Evolutionary conservation across 495 filamentous ascomycete species (phyloP), one percentile per base, ranked within the genome.

Genomic region (Aspergillus cavernicola): DNA sequence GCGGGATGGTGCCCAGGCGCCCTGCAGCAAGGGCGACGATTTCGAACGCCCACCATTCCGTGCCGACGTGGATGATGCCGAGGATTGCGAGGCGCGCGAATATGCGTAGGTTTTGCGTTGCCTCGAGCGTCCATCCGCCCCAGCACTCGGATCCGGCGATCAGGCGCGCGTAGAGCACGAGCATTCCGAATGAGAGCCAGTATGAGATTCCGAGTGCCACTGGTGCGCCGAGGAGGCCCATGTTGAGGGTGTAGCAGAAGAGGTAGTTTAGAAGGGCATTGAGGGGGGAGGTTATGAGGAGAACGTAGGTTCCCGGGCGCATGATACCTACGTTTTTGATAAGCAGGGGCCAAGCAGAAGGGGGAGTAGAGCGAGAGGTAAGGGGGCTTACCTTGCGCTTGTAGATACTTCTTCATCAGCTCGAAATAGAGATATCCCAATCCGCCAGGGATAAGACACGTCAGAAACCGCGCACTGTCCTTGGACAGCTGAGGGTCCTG

Each of bases 11-110:
- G 8, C 91, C 91, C 0, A 97, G 77, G 8, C 84, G 78, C 9
- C 92, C 92, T 4, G 92, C 92, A 2, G 85, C 90, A 0, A 97
- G 75, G 1, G 91, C 90, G n/a, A 96, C 90, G 50, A 97, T 95
- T 69, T 95, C 91, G 58, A 95, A 95, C 0, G 91, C 91, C 90
- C 91, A 95, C 91, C 91, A 95, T 69, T 96, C 90, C 0, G 89
- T 95, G 7, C 92, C 92, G 19, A 96, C 87, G 59, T 95, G 92
- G n/a, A 96, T 65, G 37, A 95, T 73, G 5, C 92, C 92, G 1
- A 96, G 69, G 29, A 85, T 59, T 6, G 91, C 88, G 6, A 97
- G 80, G 7, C 85, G 82, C 3, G 87, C 77, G 59, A 97, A 97
- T 0, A 84, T 86, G 26, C 82, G 68, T 16, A 87, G 72, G 60